Conservation (phyloP, 202 grass and related monocot genomes). For the Elaeis oleifera region DNA sequence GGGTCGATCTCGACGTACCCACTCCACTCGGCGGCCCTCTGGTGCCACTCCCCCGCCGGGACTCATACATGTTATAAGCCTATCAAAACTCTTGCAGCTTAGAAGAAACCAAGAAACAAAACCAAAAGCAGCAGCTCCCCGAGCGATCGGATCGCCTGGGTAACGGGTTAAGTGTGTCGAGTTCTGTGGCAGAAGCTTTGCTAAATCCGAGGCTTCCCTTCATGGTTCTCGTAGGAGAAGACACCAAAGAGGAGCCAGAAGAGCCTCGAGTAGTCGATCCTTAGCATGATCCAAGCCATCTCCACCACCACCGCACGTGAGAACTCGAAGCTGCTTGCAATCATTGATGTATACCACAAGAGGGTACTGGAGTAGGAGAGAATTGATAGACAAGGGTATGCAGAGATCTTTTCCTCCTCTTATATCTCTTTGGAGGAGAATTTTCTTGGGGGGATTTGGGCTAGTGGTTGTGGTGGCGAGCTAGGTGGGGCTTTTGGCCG, state of each 20-base stretch:
- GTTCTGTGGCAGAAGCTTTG: background rate
- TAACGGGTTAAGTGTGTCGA: too few species aligned
- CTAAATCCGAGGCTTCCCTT: conserved; percentile 39
- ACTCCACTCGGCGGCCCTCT: conserved; percentile 14
- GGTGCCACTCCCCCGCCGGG: background rate
- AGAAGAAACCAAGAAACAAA: background rate
- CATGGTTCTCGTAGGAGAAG: conserved; percentile 32
- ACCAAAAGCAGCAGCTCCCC: background rate
- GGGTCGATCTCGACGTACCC: conserved; percentile 74
- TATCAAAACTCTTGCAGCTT: too few species aligned
- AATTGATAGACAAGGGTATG: background rate
- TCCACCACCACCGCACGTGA: conserved; percentile 6
- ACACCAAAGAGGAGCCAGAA: conserved; percentile 39
- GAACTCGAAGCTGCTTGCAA: conserved; percentile 23
- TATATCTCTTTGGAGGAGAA: too few species aligned
- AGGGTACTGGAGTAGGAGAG: background rate
- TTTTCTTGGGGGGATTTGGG: too few species aligned
- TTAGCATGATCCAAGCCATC: conserved; percentile 41
- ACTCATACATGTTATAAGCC: background rate
- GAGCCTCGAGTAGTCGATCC: conserved; percentile 38
- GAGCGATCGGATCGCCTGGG: too few species aligned
- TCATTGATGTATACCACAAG: conserved; percentile 6
- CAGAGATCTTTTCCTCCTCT: too few species aligned
- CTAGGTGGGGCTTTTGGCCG: background rate
- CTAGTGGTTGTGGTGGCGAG: background rate